Evolutionary conservation across 495 filamentous ascomycete genomes (phyloP).

Genomic region (Aspergillus taichungensis): DNA sequence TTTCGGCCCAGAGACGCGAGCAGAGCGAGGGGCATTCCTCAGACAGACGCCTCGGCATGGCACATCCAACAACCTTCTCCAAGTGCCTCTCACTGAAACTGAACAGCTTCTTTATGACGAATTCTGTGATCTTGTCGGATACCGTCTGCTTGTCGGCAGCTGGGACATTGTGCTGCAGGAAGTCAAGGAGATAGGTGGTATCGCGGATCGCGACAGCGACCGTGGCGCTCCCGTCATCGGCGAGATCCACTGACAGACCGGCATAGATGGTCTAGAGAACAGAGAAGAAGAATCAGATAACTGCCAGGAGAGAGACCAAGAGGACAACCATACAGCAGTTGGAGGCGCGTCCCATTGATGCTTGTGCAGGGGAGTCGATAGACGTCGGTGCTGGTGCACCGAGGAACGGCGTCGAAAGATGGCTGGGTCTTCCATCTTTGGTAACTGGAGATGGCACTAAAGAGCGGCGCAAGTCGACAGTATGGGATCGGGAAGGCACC

Average conservation of each 20-base stretch:
- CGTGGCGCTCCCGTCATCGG: constrained; percentile 40
- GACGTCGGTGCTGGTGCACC: constrained; percentile 22
- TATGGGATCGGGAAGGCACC: background rate
- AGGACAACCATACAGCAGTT: constrained; percentile 12
- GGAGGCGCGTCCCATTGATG: constrained; percentile 19
- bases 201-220: constrained; percentile 68
- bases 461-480: background rate
- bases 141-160: constrained; percentile 14
- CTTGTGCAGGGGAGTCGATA: constrained; percentile 14
- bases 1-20: constrained; percentile 68
- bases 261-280: constrained; percentile 50
- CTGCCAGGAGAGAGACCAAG: background rate
- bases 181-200: constrained; percentile 70
- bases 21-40: constrained; percentile 47
- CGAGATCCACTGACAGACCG: constrained; percentile 48
- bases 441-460: too few species aligned
- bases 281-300: background rate
- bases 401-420: constrained; percentile 26
- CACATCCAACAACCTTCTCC: constrained; percentile 57
- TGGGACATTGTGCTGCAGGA: constrained; percentile 48
- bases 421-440: background rate
- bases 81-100: constrained; percentile 52
- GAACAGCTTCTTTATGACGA: constrained; percentile 44
- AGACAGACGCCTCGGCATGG: constrained; percentile 37
- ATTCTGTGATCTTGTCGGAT: constrained; percentile 39